These are phyloP conservation scores for Lactifluus hygrophoroides DNA, from an alignment of 768 basidiomycete species.

Conservation along the genomic window DNA sequence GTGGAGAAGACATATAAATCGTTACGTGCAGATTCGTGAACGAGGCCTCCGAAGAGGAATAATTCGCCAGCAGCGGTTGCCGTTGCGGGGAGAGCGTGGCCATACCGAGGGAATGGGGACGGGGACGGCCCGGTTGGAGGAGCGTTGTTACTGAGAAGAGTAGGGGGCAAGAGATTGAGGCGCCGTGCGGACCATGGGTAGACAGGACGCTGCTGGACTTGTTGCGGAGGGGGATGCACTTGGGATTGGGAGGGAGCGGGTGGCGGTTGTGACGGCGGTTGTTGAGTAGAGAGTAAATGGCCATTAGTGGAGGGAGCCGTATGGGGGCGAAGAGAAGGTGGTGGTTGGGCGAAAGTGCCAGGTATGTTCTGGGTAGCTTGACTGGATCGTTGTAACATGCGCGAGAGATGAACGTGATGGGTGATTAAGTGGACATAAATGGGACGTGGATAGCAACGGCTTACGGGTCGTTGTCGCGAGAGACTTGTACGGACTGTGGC, in stretches of 20 bases:
- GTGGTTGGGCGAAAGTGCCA: neutral
- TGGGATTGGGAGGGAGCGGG: slow-evolving; percentile 22
- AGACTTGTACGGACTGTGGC: slow-evolving; percentile 11
- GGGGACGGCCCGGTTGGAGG: slow-evolving; percentile 67
- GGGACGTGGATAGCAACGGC: neutral
- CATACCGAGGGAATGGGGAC: slow-evolving; percentile 93
- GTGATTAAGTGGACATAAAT: slow-evolving; percentile 4
- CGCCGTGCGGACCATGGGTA: slow-evolving; percentile 82
- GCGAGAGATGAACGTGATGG: neutral
- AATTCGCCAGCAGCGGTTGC: slow-evolving; percentile 80
- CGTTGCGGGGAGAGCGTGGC: slow-evolving; percentile 79
- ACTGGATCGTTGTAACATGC: neutral
- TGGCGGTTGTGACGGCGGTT: slow-evolving; percentile 28
- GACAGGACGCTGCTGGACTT: slow-evolving; percentile 42
- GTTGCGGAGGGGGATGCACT: slow-evolving; percentile 24
- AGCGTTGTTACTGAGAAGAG: slow-evolving; percentile 51
- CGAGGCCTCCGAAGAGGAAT: slow-evolving; percentile 94
- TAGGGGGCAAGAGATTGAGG: slow-evolving; percentile 59
- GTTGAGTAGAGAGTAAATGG: slow-evolving; percentile 25
- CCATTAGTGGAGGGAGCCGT: slow-evolving; percentile 27
- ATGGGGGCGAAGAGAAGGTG: slow-evolving; percentile 25
- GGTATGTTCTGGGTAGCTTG: slow-evolving; percentile 11
- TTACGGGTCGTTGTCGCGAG: slow-evolving; percentile 15
- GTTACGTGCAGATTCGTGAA: slow-evolving; percentile 81
- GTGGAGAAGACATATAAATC: slow-evolving; percentile 90